Conservation (phyloP, 768 basidiomycete genomes). For the Panaeolus cyanescens region DNA sequence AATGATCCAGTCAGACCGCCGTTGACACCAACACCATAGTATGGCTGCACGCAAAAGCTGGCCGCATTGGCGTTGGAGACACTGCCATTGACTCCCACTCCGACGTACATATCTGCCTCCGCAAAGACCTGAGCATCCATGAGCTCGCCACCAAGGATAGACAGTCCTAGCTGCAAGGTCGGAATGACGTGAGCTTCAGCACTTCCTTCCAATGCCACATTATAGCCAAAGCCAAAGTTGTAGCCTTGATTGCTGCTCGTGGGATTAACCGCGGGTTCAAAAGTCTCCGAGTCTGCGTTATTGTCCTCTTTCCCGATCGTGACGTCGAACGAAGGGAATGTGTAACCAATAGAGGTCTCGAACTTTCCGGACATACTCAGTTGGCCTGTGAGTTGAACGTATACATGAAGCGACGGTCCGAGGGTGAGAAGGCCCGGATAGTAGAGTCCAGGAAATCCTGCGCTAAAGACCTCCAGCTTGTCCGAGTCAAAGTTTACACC, state of each 20-base stretch:
- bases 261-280: conserved; percentile 1
- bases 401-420: conserved; percentile 18
- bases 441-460: conserved; percentile 20
- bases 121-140: conserved; percentile 23
- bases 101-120: conserved; percentile 17
- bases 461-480: conserved; percentile 7
- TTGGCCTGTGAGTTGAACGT: conserved; percentile 14
- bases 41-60: conserved; percentile 2
- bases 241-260: conserved; percentile 12
- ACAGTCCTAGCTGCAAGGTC: conserved; percentile 22
- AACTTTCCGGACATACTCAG: conserved; percentile 15
- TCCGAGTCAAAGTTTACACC: conserved; percentile 6
- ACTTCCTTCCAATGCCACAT: conserved; percentile 26
- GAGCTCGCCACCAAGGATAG: conserved; percentile 16
- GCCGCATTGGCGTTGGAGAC: conserved; percentile 10
- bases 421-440: conserved; percentile 21
- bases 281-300: conserved; percentile 12
- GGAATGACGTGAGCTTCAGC: conserved; percentile 22
- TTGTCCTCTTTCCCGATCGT: conserved; percentile 12
- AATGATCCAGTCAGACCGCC: conserved; percentile 21
- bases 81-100: conserved; percentile 18
- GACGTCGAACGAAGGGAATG: conserved; percentile 12
- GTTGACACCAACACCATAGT: conserved; percentile 17
- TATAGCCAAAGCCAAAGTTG: conserved; percentile 15
- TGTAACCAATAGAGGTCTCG: conserved; percentile 13